Evolutionary conservation across 805 yeast species (phyloP).

Genomic region (Ogataea pignaliae): DNA sequence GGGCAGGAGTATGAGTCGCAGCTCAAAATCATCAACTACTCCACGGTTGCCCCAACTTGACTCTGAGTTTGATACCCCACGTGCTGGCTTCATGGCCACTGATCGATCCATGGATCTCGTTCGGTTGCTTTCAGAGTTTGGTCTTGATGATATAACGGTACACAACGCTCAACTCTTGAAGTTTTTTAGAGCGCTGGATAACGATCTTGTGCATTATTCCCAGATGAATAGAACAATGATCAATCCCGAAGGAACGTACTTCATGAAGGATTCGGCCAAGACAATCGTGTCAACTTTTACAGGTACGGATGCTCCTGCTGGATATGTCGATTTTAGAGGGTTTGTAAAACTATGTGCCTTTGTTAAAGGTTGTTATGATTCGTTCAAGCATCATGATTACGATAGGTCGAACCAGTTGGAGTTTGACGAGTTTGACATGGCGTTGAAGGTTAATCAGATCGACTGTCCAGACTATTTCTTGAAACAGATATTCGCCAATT

Average conservation of each 20-base stretch:
- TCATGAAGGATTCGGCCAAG: constrained; percentile 16
- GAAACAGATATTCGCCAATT: constrained; percentile 15
- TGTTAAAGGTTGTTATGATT: constrained; percentile 28
- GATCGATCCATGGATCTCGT: no score
- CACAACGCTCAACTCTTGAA: constrained; percentile 17
- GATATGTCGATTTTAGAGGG: constrained; percentile 20
- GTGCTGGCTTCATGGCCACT: no score
- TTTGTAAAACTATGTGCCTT: constrained; percentile 28
- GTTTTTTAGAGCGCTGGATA: constrained; percentile 15
- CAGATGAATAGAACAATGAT: constrained; percentile 15
- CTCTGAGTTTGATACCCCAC: no score
- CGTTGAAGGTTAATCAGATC: constrained; percentile 22
- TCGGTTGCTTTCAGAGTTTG: not conserved
- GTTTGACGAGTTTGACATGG: constrained; percentile 24
- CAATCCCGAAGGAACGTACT: constrained; percentile 21
- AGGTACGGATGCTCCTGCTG: constrained; percentile 2
- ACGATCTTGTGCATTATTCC: constrained; percentile 11
- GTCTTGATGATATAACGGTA: constrained; percentile 12
- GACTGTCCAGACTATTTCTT: constrained; percentile 20
- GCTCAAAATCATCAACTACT: not conserved
- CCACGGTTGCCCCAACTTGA: no score
- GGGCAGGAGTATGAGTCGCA: not conserved
- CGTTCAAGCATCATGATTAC: constrained; percentile 26
- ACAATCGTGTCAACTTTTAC: constrained; percentile 19
- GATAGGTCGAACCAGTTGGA: constrained; percentile 24